A percentile compares a stretch with the other conserved stretches of the same genome.
Evolutionary conservation across 495 filamentous ascomycete genomes (phyloP).

Genomic region (Xylaria sp.): DNA sequence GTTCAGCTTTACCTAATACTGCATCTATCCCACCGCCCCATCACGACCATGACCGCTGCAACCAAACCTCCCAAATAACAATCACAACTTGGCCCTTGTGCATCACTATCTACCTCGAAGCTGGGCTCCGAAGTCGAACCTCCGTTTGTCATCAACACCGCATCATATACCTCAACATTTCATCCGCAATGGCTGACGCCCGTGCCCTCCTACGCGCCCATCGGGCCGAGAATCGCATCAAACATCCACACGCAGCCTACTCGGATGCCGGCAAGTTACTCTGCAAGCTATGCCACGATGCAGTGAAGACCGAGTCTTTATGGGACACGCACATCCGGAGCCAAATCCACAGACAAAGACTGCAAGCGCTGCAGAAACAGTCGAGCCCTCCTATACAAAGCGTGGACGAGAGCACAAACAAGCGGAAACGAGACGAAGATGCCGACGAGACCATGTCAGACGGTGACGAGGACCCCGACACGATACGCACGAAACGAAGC

Average conservation of each 20-base stretch:
- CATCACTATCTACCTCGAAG: not conserved
- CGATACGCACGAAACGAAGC: constrained; percentile 51
- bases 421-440: constrained; percentile 50
- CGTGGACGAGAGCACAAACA: constrained; percentile 33
- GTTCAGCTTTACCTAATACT: constrained; percentile 13
- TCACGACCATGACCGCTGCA: not conserved
- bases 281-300: constrained; percentile 65
- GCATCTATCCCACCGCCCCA: constrained; percentile 3
- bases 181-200: constrained; percentile 75
- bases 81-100: not conserved
- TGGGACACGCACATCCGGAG: constrained; percentile 66
- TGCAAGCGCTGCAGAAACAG: constrained; percentile 37
- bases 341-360: constrained; percentile 51
- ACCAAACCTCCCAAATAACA: not conserved
- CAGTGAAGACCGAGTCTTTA: constrained; percentile 65
- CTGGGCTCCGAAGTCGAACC: not conserved
- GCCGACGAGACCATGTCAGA: constrained; percentile 44
- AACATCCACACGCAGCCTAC: constrained; percentile 69
- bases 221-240: constrained; percentile 75
- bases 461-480: constrained; percentile 45
- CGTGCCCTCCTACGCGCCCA: constrained; percentile 83
- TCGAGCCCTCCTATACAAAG: constrained; percentile 14
- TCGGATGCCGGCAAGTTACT: constrained; percentile 65
- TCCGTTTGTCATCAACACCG: not conserved
- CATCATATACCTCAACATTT: not conserved